Base-by-base conservation (phyloP, 345 rosid species). In the Psidium guajava region DNA sequence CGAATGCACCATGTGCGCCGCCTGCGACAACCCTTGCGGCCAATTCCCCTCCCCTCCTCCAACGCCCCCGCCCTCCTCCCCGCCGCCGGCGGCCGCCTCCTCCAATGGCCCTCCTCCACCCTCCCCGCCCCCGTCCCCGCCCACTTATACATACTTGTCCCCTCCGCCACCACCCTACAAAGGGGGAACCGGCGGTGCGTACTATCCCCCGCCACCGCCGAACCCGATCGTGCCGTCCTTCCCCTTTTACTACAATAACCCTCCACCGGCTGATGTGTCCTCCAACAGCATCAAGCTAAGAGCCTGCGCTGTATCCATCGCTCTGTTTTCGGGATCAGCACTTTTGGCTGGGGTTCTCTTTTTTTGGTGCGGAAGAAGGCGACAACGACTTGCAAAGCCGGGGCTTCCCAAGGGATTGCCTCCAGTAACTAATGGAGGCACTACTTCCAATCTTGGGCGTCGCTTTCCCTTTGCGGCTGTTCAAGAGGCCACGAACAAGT, bases 161-260 rank as follows among this genome's bases (percentile, higher is more conserved):
- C 91, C 91, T 0, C 93, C 91, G 3, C 91, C 86, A 4, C 86
- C 88, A 7, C 64, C 59, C 0, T 13, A 55, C 73, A 55, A 12
- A 56, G 51, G 85, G 11, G 87, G 91, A 16, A 87, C 88, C 11
- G 5, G 42, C 5, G 85, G 87, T 5, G 3, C 44, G 44, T 3
- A 42, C 5, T 42, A 42, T 6, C 44, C 86, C 61, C 93, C 91
- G 14, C 93, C 93, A 7, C 93, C 93, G 32, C 93, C 93, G 32
- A 91, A 91, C 86, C 93, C 92, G 8, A 89, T 91, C 22, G 90
- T 91, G 32, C 93, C 93, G 6, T 91, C 90, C 89, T 91, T 91
- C 82, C 93, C 92, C 4, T 91, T 86, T 85, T 91, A 89, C 89
- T 90, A 74, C 53, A 50, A 90, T 28, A 90, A 13, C 85, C 91